Conservation (phyloP, 257 asterid species). For the Lantana camara region DNA sequence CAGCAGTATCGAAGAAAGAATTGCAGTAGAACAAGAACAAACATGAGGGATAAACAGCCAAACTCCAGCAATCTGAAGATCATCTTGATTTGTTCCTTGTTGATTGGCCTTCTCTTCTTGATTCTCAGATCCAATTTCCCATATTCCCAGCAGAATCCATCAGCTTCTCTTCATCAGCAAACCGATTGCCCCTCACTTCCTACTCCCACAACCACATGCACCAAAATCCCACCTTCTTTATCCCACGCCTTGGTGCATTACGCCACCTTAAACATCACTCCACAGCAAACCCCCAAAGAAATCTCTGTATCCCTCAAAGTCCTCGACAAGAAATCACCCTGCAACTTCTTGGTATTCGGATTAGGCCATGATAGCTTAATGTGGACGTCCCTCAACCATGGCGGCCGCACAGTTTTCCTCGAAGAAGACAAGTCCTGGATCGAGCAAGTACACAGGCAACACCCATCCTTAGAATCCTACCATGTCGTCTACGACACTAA, state of each 20-base stretch:
- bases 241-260: conserved; percentile 77
- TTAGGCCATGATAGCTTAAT: conserved; percentile 87
- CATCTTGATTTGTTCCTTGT: conserved; percentile 33
- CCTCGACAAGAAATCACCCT: conserved; percentile 68
- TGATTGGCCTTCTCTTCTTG: conserved; percentile 39
- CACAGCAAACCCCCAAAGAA: conserved; percentile 79
- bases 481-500: conserved; percentile 69
- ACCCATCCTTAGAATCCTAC: conserved; percentile 69
- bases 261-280: conserved; percentile 80
- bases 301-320: conserved; percentile 69
- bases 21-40: no score
- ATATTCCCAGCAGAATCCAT: background rate
- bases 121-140: conserved; percentile 39
- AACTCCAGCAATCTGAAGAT: conserved; percentile 36
- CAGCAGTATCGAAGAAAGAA: background rate
- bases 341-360: conserved; percentile 85
- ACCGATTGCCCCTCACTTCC: conserved; percentile 14
- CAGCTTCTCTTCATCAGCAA: conserved; percentile 4
- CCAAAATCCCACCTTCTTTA: conserved; percentile 68
- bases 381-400: conserved; percentile 90
- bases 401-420: conserved; percentile 78
- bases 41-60: conserved; percentile 28
- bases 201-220: conserved; percentile 46
- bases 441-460: conserved; percentile 42
- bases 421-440: conserved; percentile 90